phyloP scores from a whole-genome alignment of 176 grass and related monocot species.

The Rhynchospora breviuscula region DNA sequence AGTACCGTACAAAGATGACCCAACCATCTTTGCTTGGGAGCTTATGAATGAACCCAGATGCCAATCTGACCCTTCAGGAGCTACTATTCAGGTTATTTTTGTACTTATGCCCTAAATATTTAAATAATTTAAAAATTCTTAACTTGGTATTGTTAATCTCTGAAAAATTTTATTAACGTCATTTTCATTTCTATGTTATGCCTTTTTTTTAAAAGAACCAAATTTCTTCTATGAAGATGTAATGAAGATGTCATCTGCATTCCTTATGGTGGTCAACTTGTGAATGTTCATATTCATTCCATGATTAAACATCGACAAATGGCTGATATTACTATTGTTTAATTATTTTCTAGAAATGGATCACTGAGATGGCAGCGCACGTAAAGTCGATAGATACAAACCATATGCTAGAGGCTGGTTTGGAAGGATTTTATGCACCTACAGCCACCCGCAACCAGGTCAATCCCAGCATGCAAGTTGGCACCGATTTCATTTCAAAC shows the following conservation, averaged over 20 bases:
- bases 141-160: background rate
- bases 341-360: slow-evolving; percentile 51
- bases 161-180: background rate
- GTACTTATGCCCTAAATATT: background rate
- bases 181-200: background rate
- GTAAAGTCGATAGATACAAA: slow-evolving; percentile 76
- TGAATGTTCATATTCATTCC: background rate
- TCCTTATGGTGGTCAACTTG: background rate
- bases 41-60: slow-evolving; percentile 98
- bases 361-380: slow-evolving; percentile 83
- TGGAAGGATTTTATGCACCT: slow-evolving; percentile 87
- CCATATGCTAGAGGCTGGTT: slow-evolving; percentile 84
- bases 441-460: slow-evolving; percentile 2
- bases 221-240: background rate
- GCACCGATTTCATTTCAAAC: slow-evolving; percentile 93
- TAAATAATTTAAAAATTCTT: background rate
- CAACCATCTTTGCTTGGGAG: slow-evolving; percentile 92
- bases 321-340: background rate
- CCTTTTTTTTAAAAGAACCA: background rate
- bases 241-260: background rate
- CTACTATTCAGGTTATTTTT: slow-evolving; percentile 40
- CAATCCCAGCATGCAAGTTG: slow-evolving; percentile 59
- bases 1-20: slow-evolving; percentile 84
- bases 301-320: background rate
- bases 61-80: slow-evolving; percentile 71